Evolutionary conservation across 352 stramenopile species (phyloP), one percentile per base, ranked within the genome.

Genomic region (Pythium aristosporum): DNA sequence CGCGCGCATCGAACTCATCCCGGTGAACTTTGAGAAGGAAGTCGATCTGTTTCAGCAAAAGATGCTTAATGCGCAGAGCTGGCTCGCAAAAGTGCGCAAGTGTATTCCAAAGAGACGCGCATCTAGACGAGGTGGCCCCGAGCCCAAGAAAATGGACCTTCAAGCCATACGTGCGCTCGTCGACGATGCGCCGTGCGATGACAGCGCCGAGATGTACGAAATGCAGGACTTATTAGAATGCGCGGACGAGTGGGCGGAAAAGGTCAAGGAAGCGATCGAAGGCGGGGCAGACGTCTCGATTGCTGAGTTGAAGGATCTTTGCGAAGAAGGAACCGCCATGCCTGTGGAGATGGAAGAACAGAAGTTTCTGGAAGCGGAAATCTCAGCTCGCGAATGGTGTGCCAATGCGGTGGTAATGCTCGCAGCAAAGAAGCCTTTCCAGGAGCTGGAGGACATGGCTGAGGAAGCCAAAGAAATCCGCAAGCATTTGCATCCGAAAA

Each of bases 291-390:
- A 92, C 52, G 83, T 94, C 6, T 67, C 80, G 2, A 58, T 96
- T n/a, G 64, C 77, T 12, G 75, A 79, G n/a, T 48, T 96, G 23
- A 89, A 90, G 39, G 85, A 92, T 10, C 75, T 94, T 2, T 63
- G 89, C 57, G 81, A 92, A 36, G 87, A 94, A 66, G 85, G 82
- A 0, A 82, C 80, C 44, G 84, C 92, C 10, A 94, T 96, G 71
- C 87, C 87, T n/a, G 83, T 96, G 25, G 69, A 94, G 7, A 94
- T 96, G 87, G 87, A 94, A n/a, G 85, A 94, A 43, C 82, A 89
- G 32, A 86, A 85, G 47, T 91, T 73, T 55, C 63, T 96, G 5
- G 79, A 86, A 39, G 87, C 87, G 20, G 81, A 92, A 61, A 91
- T 96, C 48, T 73, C 69, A 34, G 87, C 85, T 16, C 82, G 86